Evolutionary conservation across 139 green algal species (phyloP), one percentile per base, ranked within the genome.

Genomic region (Desmodesmus armatus): DNA sequence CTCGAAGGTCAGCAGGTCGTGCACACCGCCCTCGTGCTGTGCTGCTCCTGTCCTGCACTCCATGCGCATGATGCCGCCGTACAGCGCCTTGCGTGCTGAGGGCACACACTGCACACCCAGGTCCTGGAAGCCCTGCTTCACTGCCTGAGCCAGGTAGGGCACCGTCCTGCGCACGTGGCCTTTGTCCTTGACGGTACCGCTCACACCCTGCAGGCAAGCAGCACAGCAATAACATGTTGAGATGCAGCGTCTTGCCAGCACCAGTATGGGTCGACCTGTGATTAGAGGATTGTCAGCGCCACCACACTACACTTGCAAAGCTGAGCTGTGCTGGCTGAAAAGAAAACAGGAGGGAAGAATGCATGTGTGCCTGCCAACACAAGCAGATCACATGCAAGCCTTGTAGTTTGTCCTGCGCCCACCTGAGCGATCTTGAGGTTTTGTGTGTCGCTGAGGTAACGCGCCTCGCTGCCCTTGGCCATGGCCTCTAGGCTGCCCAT

Each of bases 401-500:
- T n/a, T n/a, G n/a, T n/a, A n/a, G n/a, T n/a, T n/a, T n/a, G n/a
- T n/a, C n/a, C n/a, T n/a, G n/a, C 44, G 67, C 85, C 88, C n/a
- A n/a, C n/a, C n/a, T n/a, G n/a, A 5, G 96, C 96, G 77, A 99
- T 98, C 90, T 99, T 99, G 23, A 99, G 92, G 13, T 86, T 90
- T 85, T 97, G 94, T 17, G 92, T 97, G 85, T 99, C 97, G 33
- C 88, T 90, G 75, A 97, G 93, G 91, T 99, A 99, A 29, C 97
- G 90, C 25, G 90, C 90, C 91, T 99, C 96, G 58, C 88, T 96
- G 85, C 97, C 97, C 92, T 99, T 99, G 65, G 92, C 89, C 96
- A 99, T 99, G 23, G 97, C 97, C 31, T 99, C 97, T 78, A 99
- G 89, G 15, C 92, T 98, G 49, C 97, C 95, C 94, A 99, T 99